Evolutionary conservation across 352 stramenopile species (phyloP).

Genomic region (Globisporangium ultimum): DNA sequence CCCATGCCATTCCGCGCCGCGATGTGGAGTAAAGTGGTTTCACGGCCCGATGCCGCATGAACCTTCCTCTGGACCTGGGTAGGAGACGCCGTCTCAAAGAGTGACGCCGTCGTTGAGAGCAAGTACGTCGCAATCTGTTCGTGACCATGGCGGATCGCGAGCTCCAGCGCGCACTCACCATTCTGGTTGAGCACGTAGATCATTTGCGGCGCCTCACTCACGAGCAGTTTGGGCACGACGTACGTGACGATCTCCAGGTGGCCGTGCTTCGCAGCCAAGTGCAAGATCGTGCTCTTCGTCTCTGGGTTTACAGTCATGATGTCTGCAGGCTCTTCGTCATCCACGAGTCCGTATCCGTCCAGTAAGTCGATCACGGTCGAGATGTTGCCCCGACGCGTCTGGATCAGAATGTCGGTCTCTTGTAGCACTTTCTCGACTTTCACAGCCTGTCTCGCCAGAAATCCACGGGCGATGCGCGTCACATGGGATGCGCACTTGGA

Average conservation of each 20-base stretch:
- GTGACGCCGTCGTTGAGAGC: conserved; percentile 44
- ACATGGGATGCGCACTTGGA: conserved; percentile 37
- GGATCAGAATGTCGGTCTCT: conserved; percentile 43
- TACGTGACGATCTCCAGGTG: conserved; percentile 51
- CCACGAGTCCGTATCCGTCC: conserved; percentile 39
- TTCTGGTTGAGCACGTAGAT: conserved; percentile 16
- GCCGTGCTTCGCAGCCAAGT: conserved; percentile 46
- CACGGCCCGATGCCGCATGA: conserved; percentile 15
- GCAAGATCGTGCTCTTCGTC: conserved; percentile 41
- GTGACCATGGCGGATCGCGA: conserved; percentile 42
- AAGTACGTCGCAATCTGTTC: conserved; percentile 56
- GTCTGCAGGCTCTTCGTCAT: conserved; percentile 36
- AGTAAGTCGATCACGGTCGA: conserved; percentile 57
- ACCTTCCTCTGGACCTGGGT: neutral
- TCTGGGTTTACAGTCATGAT: conserved; percentile 24
- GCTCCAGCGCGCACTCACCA: conserved; percentile 40
- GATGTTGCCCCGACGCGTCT: conserved; percentile 45
- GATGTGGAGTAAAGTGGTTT: conserved; percentile 44
- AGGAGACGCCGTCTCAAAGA: conserved; percentile 22
- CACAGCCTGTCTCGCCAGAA: conserved; percentile 33
- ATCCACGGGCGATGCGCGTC: conserved; percentile 51
- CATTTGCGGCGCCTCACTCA: conserved; percentile 16
- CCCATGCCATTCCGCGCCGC: conserved; percentile 41
- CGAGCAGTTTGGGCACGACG: conserved; percentile 37
- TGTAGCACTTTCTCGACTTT: conserved; percentile 16